Conservation (phyloP, 257 asterid genomes). For the Nicotiana paniculata region DNA sequence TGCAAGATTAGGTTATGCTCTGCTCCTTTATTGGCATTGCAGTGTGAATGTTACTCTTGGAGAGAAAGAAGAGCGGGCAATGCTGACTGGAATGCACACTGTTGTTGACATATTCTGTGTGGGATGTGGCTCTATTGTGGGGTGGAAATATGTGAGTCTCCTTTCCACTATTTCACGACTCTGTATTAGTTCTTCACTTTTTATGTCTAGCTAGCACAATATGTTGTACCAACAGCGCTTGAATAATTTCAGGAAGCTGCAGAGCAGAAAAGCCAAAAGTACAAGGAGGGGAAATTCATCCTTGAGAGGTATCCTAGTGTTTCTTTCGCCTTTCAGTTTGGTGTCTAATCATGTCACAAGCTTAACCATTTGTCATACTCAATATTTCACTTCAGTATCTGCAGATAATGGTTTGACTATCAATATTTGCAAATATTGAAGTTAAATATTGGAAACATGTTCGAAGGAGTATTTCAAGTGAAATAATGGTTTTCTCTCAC, state of each 20-base stretch:
- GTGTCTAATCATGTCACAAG: not conserved
- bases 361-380: not conserved
- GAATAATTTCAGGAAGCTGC: slow-evolving; percentile 51
- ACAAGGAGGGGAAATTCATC: slow-evolving; percentile 78
- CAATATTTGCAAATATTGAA: not conserved
- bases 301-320: slow-evolving; percentile 56
- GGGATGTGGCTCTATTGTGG: slow-evolving; percentile 81
- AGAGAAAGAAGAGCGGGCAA: slow-evolving; percentile 62
- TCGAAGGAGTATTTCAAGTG: not conserved
- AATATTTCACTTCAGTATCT: not conserved
- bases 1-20: not conserved
- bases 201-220: not conserved
- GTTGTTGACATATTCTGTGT: slow-evolving; percentile 78
- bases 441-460: not conserved
- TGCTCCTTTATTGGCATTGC: not conserved
- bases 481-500: not conserved
- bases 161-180: not conserved
- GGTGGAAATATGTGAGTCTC: slow-evolving; percentile 81
- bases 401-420: not conserved
- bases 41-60: slow-evolving; percentile 72
- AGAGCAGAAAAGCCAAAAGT: slow-evolving; percentile 45
- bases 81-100: slow-evolving; percentile 80
- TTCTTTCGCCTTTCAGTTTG: not conserved
- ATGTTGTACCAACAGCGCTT: not conserved
- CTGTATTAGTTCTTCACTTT: not conserved